Base-by-base conservation (phyloP, 176 grass and related monocot species). In the Hyparrhenia diplandra region DNA sequence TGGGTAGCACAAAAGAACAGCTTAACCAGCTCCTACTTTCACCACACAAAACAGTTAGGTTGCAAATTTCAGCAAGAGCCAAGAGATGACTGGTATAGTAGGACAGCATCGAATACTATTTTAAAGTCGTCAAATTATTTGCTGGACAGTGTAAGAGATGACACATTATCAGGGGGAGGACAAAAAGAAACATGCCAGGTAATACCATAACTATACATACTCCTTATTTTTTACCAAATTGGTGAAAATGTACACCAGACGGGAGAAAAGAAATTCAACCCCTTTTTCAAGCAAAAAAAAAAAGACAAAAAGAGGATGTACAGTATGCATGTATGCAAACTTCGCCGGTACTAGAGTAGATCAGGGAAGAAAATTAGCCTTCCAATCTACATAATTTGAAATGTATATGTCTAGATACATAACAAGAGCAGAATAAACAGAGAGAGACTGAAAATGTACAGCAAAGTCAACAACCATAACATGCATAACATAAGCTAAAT, bases 131-230 rank as follows among this genome's bases (percentile, higher is more conserved):
- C 52, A 16, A 21, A 28, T 27, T 24, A 69, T 27, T 85, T 70
- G 70, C 41, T 76, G 51, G 39, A 21, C 76, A 69, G 28, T 74
- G 45, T 49, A 78, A 77, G 5, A 37, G 62, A 65, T 36, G 43
- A 21, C 46, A 80, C 68, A 58, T 71, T 81, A 84, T 85, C 3
- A 72, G 3, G 3, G n/a, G 21, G 9, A 49, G 32, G 51, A 63
- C 47, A 54, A 55, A 75, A 76, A 18, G 2, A 18, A 70, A 52
- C 11, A 58, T 58, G 54, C 55, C 75, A 75, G 39, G 13, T 84
- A 80, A 61, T 88, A 59, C 16, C 36, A 67, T 83, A 65, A 65
- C 58, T 66, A 10, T 67, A 72, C n/a, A 52, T 82, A 32, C 59
- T 46, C 71, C 52, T 63, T 85, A 45, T 60, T 58, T 58, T 59